Conservation (phyloP, 176 grass and related monocot genomes). For the Themeda triandra region DNA sequence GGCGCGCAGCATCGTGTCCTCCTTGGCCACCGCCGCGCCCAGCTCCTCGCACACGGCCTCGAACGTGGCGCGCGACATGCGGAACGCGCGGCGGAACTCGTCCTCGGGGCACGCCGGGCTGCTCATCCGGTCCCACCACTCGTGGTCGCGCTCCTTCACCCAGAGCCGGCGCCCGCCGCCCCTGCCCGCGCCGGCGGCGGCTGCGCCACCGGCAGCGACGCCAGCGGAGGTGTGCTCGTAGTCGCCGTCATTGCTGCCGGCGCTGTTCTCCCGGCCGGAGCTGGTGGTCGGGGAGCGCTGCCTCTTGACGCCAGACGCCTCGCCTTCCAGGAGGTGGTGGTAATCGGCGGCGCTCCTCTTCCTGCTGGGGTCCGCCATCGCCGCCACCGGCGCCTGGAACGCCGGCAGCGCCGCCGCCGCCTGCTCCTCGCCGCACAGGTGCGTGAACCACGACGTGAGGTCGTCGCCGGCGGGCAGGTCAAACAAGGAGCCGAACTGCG, state of each 20-base stretch:
- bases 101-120: conserved; percentile 46
- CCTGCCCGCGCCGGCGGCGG: not conserved
- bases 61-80: conserved; percentile 73
- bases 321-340: not conserved
- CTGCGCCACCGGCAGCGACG: not conserved
- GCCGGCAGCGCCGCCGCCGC: not conserved
- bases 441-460: conserved; percentile 7
- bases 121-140: conserved; percentile 82
- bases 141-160: conserved; percentile 55
- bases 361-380: conserved; percentile 18
- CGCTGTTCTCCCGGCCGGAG: conserved; percentile 32
- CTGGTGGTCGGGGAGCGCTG: conserved; percentile 37
- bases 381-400: not conserved
- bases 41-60: conserved; percentile 64
- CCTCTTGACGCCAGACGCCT: not conserved
- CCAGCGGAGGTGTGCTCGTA: not conserved
- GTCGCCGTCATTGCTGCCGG: conserved; percentile 11
- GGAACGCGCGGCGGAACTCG: conserved; percentile 76
- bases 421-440: not conserved
- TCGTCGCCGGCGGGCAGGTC: conserved; percentile 35
- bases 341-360: conserved; percentile 27
- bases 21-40: conserved; percentile 57
- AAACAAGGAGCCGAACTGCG: conserved; percentile 23
- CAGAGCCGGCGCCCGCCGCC: conserved; percentile 55
- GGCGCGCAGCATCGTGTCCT: conserved; percentile 80